A percentile compares a stretch with the other conserved stretches of the same genome.
These are phyloP conservation scores for Centella asiatica DNA, from an alignment of 129 eudicot genomes.

Conservation along the genomic window DNA sequence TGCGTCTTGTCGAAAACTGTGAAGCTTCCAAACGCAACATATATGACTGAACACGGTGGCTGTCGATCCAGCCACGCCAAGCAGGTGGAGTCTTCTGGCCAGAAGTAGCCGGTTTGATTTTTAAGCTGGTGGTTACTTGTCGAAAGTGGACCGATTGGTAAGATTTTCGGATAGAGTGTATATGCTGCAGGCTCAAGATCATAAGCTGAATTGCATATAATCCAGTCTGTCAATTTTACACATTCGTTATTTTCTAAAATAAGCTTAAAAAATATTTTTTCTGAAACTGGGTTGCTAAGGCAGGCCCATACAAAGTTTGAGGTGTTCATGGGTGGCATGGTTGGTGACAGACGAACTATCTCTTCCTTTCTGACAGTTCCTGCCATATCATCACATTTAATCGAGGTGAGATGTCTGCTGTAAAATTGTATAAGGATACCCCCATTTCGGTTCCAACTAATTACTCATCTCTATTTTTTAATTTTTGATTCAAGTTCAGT, in stretches of 20 bases:
- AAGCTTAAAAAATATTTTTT: not conserved
- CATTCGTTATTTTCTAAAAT: not conserved
- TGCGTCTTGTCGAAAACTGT: not conserved
- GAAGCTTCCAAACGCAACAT: conserved; percentile 1
- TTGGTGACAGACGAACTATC: not conserved
- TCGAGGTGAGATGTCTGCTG: too few relatives aligned
- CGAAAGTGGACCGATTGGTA: conserved; percentile 1
- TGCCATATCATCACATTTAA: too few relatives aligned
- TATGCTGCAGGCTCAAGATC: conserved; percentile 1
- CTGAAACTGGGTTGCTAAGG: not conserved
- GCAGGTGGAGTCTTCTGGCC: not conserved
- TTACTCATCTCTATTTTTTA: too few relatives aligned
- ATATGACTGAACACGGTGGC: conserved; percentile 1
- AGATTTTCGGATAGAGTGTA: not conserved
- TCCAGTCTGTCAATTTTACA: not conserved
- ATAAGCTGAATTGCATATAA: not conserved
- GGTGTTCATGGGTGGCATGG: not conserved
- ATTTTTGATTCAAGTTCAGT: too few relatives aligned
- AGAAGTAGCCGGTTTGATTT: not conserved
- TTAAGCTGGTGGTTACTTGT: not conserved
- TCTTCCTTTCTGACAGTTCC: not conserved
- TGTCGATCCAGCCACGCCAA: conserved; percentile 1
- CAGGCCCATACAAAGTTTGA: not conserved
- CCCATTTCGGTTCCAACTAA: too few relatives aligned
- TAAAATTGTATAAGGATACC: too few relatives aligned